phyloP scores from a whole-genome alignment of 441 rosid species.

The Croton laevigatus region DNA sequence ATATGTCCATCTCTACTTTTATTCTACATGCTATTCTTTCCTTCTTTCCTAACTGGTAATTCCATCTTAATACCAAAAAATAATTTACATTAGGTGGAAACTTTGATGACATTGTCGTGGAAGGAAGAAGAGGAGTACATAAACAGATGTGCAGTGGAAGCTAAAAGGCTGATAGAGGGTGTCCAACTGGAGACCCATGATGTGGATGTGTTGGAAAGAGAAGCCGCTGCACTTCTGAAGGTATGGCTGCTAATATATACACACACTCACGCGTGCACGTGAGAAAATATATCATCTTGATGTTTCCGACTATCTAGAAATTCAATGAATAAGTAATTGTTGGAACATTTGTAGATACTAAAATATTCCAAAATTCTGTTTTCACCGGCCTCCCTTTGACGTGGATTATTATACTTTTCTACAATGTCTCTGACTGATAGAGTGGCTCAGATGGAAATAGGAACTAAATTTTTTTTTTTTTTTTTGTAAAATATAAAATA shows the following conservation, averaged over 20 bases:
- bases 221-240: conserved; percentile 65
- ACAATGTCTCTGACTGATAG: neutral
- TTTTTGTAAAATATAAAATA: neutral
- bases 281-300: neutral
- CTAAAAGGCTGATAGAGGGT: conserved; percentile 46
- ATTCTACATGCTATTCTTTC: neutral
- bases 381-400: neutral
- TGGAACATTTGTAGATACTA: neutral
- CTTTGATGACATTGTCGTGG: conserved; percentile 39
- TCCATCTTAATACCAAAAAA: conserved; percentile 3
- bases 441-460: neutral
- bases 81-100: conserved; percentile 44
- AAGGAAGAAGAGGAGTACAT: conserved; percentile 53
- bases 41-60: too few species aligned
- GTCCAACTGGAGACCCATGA: conserved; percentile 48
- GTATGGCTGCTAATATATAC: conserved; percentile 24
- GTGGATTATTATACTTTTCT: too few species aligned
- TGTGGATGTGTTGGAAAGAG: conserved; percentile 59
- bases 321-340: neutral
- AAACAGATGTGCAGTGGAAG: conserved; percentile 50
- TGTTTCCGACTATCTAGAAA: neutral
- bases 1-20: neutral
- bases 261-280: neutral
- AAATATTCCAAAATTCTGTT: neutral
- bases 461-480: neutral